Base-by-base conservation (phyloP, 306 rosid species). In the Comarum palustre region DNA sequence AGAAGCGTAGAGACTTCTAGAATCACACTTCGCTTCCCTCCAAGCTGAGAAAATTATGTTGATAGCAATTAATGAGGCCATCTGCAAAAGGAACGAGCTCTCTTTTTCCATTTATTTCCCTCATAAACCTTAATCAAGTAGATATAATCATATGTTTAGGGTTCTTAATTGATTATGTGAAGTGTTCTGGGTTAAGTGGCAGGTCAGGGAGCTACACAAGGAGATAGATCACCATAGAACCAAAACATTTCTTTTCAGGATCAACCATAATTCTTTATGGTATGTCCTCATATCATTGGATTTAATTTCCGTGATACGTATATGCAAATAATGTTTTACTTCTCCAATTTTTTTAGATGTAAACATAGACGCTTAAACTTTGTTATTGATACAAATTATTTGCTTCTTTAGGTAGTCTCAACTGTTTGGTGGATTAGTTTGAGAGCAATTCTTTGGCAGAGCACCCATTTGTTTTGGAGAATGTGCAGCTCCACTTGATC, bases 181-280 rank as follows among this genome's bases (percentile, higher is more conserved):
- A 79, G 72, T 71, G 67, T 82, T 83, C 73, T 77, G 85, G 85
- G 80, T 71, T 80, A 52, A 82, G 71, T 88, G 86, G 84, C 96
- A 89, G 91, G 90, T 83, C 71, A 73, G 77, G 85, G 71, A 77
- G 83, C 76, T 34, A 68, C 71, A 73, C 82, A 87, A 83, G 84
- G 73, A 79, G 84, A 80, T 77, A 41, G 72, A 75, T 76, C 87
- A 65, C 71, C 76, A n/a, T 85, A 76, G 61, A 74, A 80, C 52
- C 86, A 55, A 80, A 79, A 42, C 22, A 71, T 39, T 71, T 78
- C 34, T 61, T 69, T 51, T 66, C 60, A 75, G 77, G 83, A 74
- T 76, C 79, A 52, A 73, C 66, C 76, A 73, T 73, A 81, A 63
- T 62, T 69, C 27, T 66, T 68, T 74, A 61, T 63, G 89, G 88